Evolutionary conservation across 345 rosid genomes (phyloP).

Genomic region (Mercurialis annua): DNA sequence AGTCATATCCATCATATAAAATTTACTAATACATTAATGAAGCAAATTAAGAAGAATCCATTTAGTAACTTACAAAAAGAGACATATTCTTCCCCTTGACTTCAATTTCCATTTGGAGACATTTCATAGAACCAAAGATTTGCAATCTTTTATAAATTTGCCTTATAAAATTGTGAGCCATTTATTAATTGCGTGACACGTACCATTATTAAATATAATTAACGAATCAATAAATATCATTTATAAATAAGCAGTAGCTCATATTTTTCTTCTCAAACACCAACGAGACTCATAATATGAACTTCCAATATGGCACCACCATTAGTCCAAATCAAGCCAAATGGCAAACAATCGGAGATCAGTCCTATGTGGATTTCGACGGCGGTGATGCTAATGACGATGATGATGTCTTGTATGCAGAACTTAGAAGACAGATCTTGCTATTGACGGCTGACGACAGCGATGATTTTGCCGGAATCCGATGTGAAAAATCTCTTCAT

Average conservation of each 20-base stretch:
- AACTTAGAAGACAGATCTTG: slow-evolving; percentile 31
- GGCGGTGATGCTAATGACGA: slow-evolving; percentile 14
- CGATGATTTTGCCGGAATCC: not conserved
- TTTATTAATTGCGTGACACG: too few relatives aligned
- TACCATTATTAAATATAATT: too few relatives aligned
- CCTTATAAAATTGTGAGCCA: too few relatives aligned
- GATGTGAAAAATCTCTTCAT: not conserved
- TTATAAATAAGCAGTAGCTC: too few relatives aligned
- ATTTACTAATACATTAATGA: too few relatives aligned
- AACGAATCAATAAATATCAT: too few relatives aligned
- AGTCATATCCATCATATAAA: not conserved
- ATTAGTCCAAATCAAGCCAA: not conserved
- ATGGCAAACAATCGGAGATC: not conserved
- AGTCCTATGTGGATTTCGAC: not conserved
- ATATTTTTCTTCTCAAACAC: not conserved
- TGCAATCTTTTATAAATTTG: not conserved
- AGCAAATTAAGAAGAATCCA: not conserved
- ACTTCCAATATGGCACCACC: not conserved
- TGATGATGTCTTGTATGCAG: slow-evolving; percentile 23
- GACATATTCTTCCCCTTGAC: not conserved
- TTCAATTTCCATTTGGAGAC: not conserved
- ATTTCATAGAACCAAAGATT: not conserved
- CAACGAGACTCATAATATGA: not conserved
- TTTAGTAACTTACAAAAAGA: not conserved
- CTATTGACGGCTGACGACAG: slow-evolving; percentile 18